phyloP scores from a whole-genome alignment of 768 basidiomycete species.

The Leccinum longicurvipes region DNA sequence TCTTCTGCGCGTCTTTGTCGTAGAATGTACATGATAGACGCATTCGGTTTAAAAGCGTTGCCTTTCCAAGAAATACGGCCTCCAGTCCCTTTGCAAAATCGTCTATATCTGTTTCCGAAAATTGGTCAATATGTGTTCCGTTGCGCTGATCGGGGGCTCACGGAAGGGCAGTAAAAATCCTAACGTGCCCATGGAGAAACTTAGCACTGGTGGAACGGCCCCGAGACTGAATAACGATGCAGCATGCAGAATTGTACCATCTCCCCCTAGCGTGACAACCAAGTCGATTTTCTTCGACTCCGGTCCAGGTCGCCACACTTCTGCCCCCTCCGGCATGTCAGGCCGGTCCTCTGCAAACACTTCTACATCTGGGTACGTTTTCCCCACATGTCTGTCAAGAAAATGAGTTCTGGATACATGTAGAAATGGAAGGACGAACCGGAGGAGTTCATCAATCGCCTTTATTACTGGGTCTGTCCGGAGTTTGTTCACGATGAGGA shows the following conservation, averaged over 20 bases:
- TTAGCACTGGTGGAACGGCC: constrained; percentile 84
- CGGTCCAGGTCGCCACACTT: constrained; percentile 57
- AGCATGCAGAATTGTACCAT: constrained; percentile 92
- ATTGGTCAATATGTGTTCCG: not conserved
- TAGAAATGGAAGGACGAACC: constrained; percentile 39
- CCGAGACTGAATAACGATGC: constrained; percentile 87
- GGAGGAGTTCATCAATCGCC: constrained; percentile 71
- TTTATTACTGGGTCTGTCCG: constrained; percentile 74
- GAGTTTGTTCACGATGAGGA: constrained; percentile 78
- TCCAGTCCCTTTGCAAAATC: constrained; percentile 78
- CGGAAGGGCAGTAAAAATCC: constrained; percentile 94
- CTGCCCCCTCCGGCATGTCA: constrained; percentile 62
- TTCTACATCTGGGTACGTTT: constrained; percentile 55
- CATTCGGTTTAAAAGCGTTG: constrained; percentile 86
- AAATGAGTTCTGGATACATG: not conserved
- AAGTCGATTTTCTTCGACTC: constrained; percentile 70
- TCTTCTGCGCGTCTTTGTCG: constrained; percentile 54
- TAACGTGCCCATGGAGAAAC: constrained; percentile 72
- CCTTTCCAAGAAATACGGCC: constrained; percentile 74
- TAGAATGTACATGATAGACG: constrained; percentile 80
- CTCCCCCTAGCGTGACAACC: constrained; percentile 89
- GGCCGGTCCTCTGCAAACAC: constrained; percentile 65
- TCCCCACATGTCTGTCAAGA: constrained; percentile 49
- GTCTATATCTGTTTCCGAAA: constrained; percentile 66
- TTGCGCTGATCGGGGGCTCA: constrained; percentile 37